Percentiles rank a stretch among this genome's conserved stretches.
These are phyloP conservation scores for Erodium texanum DNA, from an alignment of 441 rosid genomes.

Conservation along the genomic window DNA sequence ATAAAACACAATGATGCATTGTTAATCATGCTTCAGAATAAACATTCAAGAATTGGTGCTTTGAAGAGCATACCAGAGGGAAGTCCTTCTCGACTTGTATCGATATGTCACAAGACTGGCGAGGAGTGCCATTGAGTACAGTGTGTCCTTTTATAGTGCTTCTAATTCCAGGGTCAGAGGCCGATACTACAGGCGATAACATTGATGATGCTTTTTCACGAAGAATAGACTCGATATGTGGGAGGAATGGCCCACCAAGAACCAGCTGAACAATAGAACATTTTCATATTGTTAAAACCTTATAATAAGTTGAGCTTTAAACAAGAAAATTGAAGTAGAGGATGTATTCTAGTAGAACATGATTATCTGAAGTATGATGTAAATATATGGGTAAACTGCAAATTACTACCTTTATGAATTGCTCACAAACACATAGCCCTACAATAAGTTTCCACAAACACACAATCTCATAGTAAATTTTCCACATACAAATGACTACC, in stretches of 20 bases:
- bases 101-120: slow-evolving; percentile 49
- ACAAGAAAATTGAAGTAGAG: neutral
- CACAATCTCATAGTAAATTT: too few species aligned
- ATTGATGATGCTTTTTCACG: slow-evolving; percentile 41
- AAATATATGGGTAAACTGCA: too few species aligned
- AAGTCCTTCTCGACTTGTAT: slow-evolving; percentile 38
- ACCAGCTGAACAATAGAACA: slow-evolving; percentile 39
- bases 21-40: neutral
- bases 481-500: too few species aligned
- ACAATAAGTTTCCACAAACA: too few species aligned
- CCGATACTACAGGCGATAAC: slow-evolving; percentile 43
- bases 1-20: too few species aligned
- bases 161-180: slow-evolving; percentile 44
- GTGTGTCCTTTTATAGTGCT: slow-evolving; percentile 43
- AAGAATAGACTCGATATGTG: slow-evolving; percentile 50
- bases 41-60: slow-evolving; percentile 1
- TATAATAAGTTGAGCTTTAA: neutral
- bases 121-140: slow-evolving; percentile 35
- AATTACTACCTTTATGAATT: too few species aligned
- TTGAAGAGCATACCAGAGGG: slow-evolving; percentile 35
- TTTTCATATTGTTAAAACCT: slow-evolving; percentile 6
- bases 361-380: too few species aligned
- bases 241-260: slow-evolving; percentile 72
- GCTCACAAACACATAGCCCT: too few species aligned
- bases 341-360: neutral